These are phyloP conservation scores for Tolypocladium inflatum DNA, from an alignment of 2,329 filamentous ascomycete species.

Conservation along the genomic window DNA sequence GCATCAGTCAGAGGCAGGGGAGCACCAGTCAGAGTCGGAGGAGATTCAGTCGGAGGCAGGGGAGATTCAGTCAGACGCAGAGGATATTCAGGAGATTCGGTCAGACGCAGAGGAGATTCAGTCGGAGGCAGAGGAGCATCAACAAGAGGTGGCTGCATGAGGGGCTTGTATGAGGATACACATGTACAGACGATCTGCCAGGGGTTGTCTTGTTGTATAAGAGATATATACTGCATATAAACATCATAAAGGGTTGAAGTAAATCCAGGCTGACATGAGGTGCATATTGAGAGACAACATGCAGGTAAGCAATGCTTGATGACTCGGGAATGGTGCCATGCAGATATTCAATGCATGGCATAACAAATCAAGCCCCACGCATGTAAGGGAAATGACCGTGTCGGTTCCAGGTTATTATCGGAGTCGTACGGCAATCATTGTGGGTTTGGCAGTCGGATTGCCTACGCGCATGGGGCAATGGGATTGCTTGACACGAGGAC, in stretches of 20 bases:
- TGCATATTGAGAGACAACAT: too few relatives aligned
- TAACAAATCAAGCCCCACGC: too few relatives aligned
- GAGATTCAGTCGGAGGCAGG: slow-evolving; percentile 6
- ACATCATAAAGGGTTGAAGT: not conserved
- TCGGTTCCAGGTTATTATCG: too few relatives aligned
- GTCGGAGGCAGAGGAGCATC: not conserved
- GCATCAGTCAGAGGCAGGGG: slow-evolving; percentile 2
- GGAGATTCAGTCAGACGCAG: slow-evolving; percentile 6
- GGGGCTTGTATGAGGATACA: not conserved
- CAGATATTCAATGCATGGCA: too few relatives aligned
- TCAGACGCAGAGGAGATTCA: not conserved
- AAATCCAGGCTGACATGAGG: too few relatives aligned
- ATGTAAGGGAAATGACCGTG: too few relatives aligned
- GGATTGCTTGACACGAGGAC: too few relatives aligned
- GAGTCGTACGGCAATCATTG: too few relatives aligned
- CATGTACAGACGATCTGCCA: not conserved
- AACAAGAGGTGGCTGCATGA: not conserved
- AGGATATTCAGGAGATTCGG: not conserved
- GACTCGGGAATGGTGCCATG: too few relatives aligned
- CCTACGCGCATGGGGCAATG: too few relatives aligned
- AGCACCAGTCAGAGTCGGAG: slow-evolving; percentile 6
- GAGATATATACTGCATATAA: not conserved
- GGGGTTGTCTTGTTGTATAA: not conserved
- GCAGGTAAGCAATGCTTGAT: too few relatives aligned
- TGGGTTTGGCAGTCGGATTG: too few relatives aligned